Base-by-base conservation (phyloP, 2,329 filamentous ascomycete species). In the Graphilbum ipis-grandicollis region DNA sequence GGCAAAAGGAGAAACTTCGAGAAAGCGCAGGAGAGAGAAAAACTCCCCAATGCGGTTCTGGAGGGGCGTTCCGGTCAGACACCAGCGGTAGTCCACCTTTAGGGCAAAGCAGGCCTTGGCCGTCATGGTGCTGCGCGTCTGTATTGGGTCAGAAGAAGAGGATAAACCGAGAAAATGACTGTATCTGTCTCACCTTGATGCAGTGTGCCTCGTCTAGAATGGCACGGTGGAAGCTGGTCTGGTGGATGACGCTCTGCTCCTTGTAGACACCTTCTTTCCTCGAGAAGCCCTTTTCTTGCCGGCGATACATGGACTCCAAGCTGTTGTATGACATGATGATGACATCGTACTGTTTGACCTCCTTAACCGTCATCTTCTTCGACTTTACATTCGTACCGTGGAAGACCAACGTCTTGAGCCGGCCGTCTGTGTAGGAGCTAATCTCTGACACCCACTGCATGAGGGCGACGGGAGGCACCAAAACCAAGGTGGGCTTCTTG, bases 41-140 rank as follows among this genome's bases (percentile, higher is more conserved):
- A 94, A 92, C 54, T 96, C 88, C 50, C 90, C 88, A 45, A 96
- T 96, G 37, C 88, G 79, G 51, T 96, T 98, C 55, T 98, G 90
- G 1, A 98, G 73, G 0, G 90, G 90, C 1, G 90, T 98, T 9
- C 90, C 90, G 14, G 82, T 90, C 41, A 98, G 65, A 52, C 90
- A 98, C 84, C 90, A 96, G 48, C 92, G 92, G 58, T 90, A 93
- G 15, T 70, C 75, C 15, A 80, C 81, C 41, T 85, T 77, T 31
- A 98, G 63, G 1, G 86, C 85, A 52, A 96, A 96, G 54, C 88
- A 96, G 30, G 90, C 88, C 56, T 83, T 93, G 18, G 90, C 90
- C 12, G 90, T 90, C 60, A 86, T 83, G 9, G 86, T 93, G 18
- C 77, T 84, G 42, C 88, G 75, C 10, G 75, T 75, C 63, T 43